Percentiles rank a stretch among this genome's conserved stretches.
Conservation (phyloP, 352 stramenopile genomes). For the Globisporangium barbulae region DNA sequence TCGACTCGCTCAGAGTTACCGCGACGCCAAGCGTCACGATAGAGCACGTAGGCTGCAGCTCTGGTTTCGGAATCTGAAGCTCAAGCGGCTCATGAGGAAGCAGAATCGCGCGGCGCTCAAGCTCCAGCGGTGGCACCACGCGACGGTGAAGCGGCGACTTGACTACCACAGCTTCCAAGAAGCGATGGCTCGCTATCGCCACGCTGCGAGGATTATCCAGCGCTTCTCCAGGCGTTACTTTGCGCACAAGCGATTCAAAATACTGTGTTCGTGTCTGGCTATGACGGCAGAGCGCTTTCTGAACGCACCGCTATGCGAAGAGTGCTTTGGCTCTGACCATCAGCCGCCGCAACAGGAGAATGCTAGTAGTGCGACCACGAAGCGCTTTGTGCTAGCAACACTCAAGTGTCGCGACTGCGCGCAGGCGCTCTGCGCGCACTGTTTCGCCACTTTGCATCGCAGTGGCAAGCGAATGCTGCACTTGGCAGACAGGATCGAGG, state of each 20-base stretch:
- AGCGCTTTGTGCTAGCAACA: constrained; percentile 18
- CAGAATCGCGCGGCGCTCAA: constrained; percentile 16
- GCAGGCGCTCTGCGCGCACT: constrained; percentile 25
- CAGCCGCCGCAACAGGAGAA: not conserved
- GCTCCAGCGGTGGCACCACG: constrained; percentile 27
- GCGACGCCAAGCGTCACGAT: constrained; percentile 18
- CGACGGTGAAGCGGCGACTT: constrained; percentile 11
- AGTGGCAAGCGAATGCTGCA: constrained; percentile 35
- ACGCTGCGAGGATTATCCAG: not conserved
- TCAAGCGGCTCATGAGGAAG: constrained; percentile 19
- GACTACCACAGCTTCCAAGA: constrained; percentile 24
- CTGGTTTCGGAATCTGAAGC: constrained; percentile 23
- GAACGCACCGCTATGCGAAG: constrained; percentile 35
- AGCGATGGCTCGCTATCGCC: constrained; percentile 14
- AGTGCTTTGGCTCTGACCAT: constrained; percentile 16
- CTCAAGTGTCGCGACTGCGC: constrained; percentile 31
- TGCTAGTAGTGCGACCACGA: not conserved
- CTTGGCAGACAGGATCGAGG: constrained; percentile 30
- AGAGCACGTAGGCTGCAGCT: constrained; percentile 19
- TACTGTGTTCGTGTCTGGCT: constrained; percentile 5
- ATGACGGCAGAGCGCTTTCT: constrained; percentile 22
- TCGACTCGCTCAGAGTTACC: constrained; percentile 19
- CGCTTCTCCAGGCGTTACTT: constrained; percentile 1
- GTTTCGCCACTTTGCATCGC: constrained; percentile 24
- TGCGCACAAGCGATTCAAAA: constrained; percentile 7